Conservation (phyloP, 2,329 filamentous ascomycete genomes). For the Epichloe sibirici region DNA sequence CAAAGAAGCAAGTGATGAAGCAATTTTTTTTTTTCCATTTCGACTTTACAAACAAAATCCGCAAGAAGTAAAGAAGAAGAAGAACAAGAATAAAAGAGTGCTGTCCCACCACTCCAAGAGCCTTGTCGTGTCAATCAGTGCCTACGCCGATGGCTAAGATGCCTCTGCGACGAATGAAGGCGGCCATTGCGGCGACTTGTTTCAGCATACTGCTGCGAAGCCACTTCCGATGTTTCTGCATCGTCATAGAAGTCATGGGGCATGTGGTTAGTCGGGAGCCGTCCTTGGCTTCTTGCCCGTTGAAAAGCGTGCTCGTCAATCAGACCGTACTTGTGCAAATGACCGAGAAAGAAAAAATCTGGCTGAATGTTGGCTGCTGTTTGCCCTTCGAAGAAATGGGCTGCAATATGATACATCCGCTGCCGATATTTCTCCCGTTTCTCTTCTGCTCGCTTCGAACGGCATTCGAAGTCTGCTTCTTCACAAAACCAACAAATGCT, state of each 20-base stretch:
- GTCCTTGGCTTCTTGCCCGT: constrained; percentile 9
- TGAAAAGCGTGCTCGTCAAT: constrained; percentile 17
- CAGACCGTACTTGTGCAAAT: constrained; percentile 18
- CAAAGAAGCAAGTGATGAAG: no score
- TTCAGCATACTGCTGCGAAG: background rate
- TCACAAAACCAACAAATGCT: constrained; percentile 41
- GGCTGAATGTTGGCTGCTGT: constrained; percentile 17
- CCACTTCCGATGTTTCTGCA: background rate
- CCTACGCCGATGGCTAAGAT: background rate
- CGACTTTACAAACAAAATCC: background rate
- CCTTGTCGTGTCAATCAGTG: background rate
- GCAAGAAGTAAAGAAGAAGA: background rate
- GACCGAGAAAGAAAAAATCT: constrained; percentile 29
- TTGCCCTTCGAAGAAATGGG: constrained; percentile 26
- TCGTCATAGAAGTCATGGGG: background rate
- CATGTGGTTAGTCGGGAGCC: constrained; percentile 17
- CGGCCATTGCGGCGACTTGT: background rate
- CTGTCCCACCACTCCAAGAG: background rate
- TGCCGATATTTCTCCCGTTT: constrained; percentile 17
- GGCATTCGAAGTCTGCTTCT: constrained; percentile 17
- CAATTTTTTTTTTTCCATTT: no score
- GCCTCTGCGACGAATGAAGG: background rate
- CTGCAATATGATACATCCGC: constrained; percentile 38
- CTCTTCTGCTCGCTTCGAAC: background rate
- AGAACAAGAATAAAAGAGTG: background rate